These are phyloP conservation scores for Boechera stricta DNA, from an alignment of 345 rosid genomes.

Conservation along the genomic window DNA sequence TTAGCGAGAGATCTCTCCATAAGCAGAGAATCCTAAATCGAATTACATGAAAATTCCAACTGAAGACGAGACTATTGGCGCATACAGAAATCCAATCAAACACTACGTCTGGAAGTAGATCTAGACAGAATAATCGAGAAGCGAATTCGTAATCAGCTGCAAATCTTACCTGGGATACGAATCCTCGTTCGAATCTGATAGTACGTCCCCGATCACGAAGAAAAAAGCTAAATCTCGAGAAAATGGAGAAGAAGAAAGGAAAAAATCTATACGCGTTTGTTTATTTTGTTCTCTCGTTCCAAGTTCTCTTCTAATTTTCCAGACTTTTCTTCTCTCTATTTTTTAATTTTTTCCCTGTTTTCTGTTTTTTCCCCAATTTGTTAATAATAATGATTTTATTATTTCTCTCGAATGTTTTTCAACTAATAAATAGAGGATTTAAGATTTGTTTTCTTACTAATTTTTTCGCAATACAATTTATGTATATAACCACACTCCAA, in stretches of 20 bases:
- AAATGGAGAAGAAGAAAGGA: constrained; percentile 2
- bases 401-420: too few relatives aligned
- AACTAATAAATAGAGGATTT: too few relatives aligned
- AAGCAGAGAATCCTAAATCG: constrained; percentile 20
- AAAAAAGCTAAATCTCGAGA: constrained; percentile 29
- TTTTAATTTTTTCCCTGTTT: constrained; percentile 11
- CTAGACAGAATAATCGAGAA: constrained; percentile 28
- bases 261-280: constrained; percentile 30
- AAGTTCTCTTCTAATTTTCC: constrained; percentile 39
- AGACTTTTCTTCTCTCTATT: constrained; percentile 39
- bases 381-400: background rate
- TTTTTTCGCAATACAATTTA: too few relatives aligned
- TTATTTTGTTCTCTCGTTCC: constrained; percentile 15
- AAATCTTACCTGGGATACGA: constrained; percentile 35
- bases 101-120: constrained; percentile 39
- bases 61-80: constrained; percentile 9
- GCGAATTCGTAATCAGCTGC: constrained; percentile 28
- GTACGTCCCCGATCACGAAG: constrained; percentile 34
- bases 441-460: too few relatives aligned
- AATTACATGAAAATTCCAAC: constrained; percentile 25
- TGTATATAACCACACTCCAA: too few relatives aligned
- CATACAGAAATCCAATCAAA: constrained; percentile 18
- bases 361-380: constrained; percentile 15
- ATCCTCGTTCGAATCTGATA: constrained; percentile 34
- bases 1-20: constrained; percentile 36